Percentiles rank a stretch among this genome's conserved stretches.
Evolutionary conservation across 108 stramenopile species (phyloP).

Genomic region (Schizochytrium sp.): DNA sequence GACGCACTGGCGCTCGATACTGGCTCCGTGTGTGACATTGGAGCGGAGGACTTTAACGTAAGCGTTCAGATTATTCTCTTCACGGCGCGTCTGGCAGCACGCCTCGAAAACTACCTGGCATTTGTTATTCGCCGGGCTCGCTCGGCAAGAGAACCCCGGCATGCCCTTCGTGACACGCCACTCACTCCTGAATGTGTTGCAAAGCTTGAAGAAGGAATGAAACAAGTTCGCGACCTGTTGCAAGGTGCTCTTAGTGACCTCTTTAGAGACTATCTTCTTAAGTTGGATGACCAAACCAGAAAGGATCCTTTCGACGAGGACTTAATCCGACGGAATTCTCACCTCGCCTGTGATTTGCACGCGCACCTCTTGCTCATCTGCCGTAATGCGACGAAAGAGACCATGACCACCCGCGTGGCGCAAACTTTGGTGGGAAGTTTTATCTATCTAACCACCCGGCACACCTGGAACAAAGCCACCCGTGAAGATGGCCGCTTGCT

Average conservation of each 20-base stretch:
- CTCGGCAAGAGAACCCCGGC: neutral
- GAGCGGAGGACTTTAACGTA: constrained; percentile 61
- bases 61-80: constrained; percentile 64
- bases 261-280: constrained; percentile 61
- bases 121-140: constrained; percentile 24
- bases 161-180: constrained; percentile 43
- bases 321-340: constrained; percentile 63
- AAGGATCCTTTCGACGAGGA: constrained; percentile 64
- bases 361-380: constrained; percentile 61
- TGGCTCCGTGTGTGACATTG: constrained; percentile 64
- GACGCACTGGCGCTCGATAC: constrained; percentile 64
- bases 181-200: constrained; percentile 33
- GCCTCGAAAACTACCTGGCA: constrained; percentile 64
- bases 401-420: constrained; percentile 43
- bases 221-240: constrained; percentile 48
- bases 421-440: constrained; percentile 64
- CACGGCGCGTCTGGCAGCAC: constrained; percentile 61
- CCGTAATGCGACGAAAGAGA: constrained; percentile 47
- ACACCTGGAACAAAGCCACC: constrained; percentile 65
- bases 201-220: constrained; percentile 58
- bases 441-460: constrained; percentile 65
- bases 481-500: constrained; percentile 33
- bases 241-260: constrained; percentile 22
- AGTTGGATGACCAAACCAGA: constrained; percentile 60
- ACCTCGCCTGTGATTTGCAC: constrained; percentile 65